Base-by-base conservation (phyloP, 495 filamentous ascomycete genomes). In the Trichoderma gamsii region DNA sequence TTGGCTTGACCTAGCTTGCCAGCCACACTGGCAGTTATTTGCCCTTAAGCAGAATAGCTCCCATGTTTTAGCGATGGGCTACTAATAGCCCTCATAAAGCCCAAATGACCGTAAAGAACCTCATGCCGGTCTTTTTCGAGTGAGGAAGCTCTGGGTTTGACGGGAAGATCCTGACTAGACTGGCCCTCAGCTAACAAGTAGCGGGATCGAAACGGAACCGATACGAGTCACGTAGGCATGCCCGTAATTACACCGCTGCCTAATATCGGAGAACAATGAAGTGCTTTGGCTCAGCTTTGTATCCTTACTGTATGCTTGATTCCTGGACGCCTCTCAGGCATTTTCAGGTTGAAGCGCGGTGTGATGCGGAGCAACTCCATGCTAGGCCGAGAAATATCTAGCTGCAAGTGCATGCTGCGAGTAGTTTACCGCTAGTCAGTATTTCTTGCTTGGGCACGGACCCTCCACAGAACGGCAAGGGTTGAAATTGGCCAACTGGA, bases 401-500 rank as follows among this genome's bases (percentile, higher is more conserved):
- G n/a, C 11, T 11, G 12, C 35, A 27, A 61, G 27, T 61, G 25
- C 27, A 16, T 29, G 27, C 25, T 18, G 12, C 16, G 21, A 49
- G 44, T 49, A 49, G 44, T 49, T 49, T 15, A 38, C 35, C 35
- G 8, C 35, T 38, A 38, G 35, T 38, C 35, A 38, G 35, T 38
- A 38, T 38, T 38, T 38, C 35, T 38, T 38, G 35, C 35, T 38
- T 27, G 56, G 27, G 56, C 25, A 27, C 56, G 56, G 56, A 16
- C 56, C 35, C 25, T 61, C 56, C 56, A 61, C 56, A 32, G 23
- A 27, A 32, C 56, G 25, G 56, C 23, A 61, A 13, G 56, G 56
- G 56, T 61, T 61, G 56, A 61, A 61, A 61, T 61, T 72, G 72
- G 73, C 75, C 72, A 78, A 78, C 74, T 76, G 75, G 76, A 78